phyloP scores from a whole-genome alignment of 2,329 filamentous ascomycete genomes.

The Cladosporium sphaerospermum region DNA sequence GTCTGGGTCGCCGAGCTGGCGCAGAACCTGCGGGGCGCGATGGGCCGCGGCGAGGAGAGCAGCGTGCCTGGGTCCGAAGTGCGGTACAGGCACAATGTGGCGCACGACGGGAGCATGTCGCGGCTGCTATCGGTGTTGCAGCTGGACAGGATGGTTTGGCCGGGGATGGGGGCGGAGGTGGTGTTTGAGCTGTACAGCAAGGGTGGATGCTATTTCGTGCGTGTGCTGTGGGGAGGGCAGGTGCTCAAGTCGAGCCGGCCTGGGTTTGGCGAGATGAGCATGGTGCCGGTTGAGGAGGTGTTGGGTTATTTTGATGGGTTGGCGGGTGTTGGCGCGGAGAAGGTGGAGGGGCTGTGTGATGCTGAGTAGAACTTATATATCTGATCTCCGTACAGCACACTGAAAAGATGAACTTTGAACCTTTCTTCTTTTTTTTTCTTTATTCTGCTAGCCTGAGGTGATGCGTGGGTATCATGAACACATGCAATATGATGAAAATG shows the following conservation, averaged over 20 bases:
- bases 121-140: slow-evolving; percentile 64
- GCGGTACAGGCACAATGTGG: slow-evolving; percentile 68
- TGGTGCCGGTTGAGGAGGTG: slow-evolving; percentile 61
- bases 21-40: slow-evolving; percentile 51
- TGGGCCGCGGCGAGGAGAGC: slow-evolving; percentile 37
- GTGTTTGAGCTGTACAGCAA: slow-evolving; percentile 66
- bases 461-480: slow-evolving; percentile 1
- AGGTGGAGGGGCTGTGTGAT: slow-evolving; percentile 36
- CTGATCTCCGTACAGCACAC: too few species aligned
- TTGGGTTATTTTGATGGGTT: slow-evolving; percentile 66
- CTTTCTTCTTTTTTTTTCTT: too few species aligned
- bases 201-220: slow-evolving; percentile 45
- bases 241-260: slow-evolving; percentile 63
- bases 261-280: slow-evolving; percentile 60
- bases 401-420: too few species aligned
- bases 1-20: slow-evolving; percentile 70
- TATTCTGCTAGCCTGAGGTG: background rate
- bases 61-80: slow-evolving; percentile 24
- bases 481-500: background rate
- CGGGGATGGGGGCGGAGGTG: slow-evolving; percentile 73
- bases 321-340: slow-evolving; percentile 48
- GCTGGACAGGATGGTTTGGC: slow-evolving; percentile 72
- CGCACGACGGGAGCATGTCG: slow-evolving; percentile 70
- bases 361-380: background rate
- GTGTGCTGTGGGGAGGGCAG: slow-evolving; percentile 66